Conservation (phyloP, 331 rosid species). For the Rhamnella rubrinervis region DNA sequence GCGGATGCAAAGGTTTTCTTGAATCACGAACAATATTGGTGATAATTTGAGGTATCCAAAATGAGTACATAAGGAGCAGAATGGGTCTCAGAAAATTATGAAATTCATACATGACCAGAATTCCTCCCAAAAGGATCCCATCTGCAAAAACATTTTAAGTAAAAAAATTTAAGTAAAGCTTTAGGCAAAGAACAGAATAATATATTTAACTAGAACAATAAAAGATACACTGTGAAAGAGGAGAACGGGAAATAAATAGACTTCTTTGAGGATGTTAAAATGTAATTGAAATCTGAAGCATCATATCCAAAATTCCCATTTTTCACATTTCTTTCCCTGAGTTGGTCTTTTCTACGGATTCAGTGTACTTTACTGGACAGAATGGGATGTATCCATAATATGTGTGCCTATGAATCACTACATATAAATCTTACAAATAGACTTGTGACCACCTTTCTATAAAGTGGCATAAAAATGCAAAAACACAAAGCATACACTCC, state of each 20-base stretch:
- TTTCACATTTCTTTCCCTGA: too few relatives aligned
- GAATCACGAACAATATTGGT: conserved; percentile 85
- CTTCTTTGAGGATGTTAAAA: too few relatives aligned
- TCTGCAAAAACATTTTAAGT: conserved; percentile 42
- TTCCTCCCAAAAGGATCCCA: conserved; percentile 94
- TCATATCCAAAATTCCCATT: too few relatives aligned
- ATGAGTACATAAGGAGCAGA: conserved; percentile 75
- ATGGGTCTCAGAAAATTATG: conserved; percentile 76
- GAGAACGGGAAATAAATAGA: not conserved
- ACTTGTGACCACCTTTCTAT: not conserved
- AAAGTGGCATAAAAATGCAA: conserved; percentile 12
- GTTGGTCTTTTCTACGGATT: too few relatives aligned
- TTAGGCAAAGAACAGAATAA: conserved; percentile 21
- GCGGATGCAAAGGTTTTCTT: conserved; percentile 90
- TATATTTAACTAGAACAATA: not conserved
- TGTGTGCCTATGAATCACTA: too few relatives aligned
- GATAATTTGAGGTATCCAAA: conserved; percentile 94
- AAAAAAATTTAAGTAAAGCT: conserved; percentile 5
- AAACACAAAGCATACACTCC: conserved; percentile 9
- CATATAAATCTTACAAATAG: not conserved
- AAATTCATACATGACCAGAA: conserved; percentile 85
- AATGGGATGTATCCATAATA: too few relatives aligned
- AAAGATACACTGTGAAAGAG: not conserved
- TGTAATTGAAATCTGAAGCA: too few relatives aligned
- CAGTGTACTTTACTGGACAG: too few relatives aligned